phyloP scores from a whole-genome alignment of 2,329 filamentous ascomycete genomes.

The Tolypocladium album region DNA sequence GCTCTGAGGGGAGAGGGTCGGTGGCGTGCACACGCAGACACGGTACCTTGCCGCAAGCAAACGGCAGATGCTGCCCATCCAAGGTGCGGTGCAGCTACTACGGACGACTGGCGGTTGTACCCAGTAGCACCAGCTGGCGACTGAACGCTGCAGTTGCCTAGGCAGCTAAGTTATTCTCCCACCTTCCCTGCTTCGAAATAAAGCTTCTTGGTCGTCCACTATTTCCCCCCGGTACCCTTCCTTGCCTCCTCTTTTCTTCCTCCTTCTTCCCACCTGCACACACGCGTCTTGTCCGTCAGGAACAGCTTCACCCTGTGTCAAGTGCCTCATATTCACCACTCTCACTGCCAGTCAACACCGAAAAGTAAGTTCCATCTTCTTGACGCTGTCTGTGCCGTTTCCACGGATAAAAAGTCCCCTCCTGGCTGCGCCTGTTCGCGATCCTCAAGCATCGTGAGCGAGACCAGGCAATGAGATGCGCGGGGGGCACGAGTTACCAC shows the following conservation, averaged over 20 bases:
- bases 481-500: neutral
- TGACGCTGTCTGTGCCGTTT: neutral
- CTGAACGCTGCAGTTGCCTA: conserved; percentile 1
- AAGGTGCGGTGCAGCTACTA: neutral
- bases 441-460: neutral
- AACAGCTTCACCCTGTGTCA: neutral
- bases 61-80: neutral
- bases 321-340: neutral
- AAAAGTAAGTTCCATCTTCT: neutral
- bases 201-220: conserved; percentile 1
- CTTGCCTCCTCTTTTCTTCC: neutral
- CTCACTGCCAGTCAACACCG: neutral
- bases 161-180: neutral
- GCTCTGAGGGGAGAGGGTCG: neutral
- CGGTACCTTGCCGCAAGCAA: conserved; percentile 1
- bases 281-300: neutral
- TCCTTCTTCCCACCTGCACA: neutral
- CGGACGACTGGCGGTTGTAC: neutral
- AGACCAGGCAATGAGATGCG: neutral
- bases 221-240: neutral
- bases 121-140: conserved; percentile 1
- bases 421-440: neutral
- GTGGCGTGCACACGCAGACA: neutral
- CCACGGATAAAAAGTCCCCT: too few relatives aligned
- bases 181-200: conserved; percentile 3